These are phyloP conservation scores for Aspergillus sp. DNA, from an alignment of 2,329 filamentous ascomycete species.

Conservation along the genomic window DNA sequence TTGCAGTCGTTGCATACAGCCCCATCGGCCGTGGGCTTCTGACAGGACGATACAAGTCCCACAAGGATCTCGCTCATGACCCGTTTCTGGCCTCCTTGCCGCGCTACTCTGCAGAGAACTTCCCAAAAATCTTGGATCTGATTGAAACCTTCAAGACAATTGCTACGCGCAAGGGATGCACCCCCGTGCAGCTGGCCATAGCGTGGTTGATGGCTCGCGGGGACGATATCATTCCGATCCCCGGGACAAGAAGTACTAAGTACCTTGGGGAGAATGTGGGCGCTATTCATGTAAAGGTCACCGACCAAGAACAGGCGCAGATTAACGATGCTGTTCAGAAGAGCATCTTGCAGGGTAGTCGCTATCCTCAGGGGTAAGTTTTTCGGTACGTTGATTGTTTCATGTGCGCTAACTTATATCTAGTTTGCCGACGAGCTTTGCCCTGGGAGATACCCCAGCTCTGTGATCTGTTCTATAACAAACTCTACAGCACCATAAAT, in stretches of 20 bases:
- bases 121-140: constrained; percentile 55
- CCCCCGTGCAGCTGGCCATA: constrained; percentile 58
- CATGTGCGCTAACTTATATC: not conserved
- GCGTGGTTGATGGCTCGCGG: constrained; percentile 65
- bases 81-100: constrained; percentile 51
- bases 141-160: constrained; percentile 51
- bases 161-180: constrained; percentile 55
- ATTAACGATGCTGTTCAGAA: not conserved
- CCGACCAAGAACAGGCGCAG: not conserved
- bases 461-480: not conserved
- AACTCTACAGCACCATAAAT: too few species aligned
- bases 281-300: not conserved
- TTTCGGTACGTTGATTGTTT: not conserved
- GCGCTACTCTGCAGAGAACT: constrained; percentile 52
- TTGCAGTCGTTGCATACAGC: constrained; percentile 58
- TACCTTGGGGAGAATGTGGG: constrained; percentile 23
- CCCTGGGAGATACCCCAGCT: not conserved
- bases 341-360: not conserved
- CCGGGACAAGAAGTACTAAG: constrained; percentile 24
- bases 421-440: not conserved
- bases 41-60: constrained; percentile 49
- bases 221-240: constrained; percentile 29
- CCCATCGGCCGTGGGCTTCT: constrained; percentile 62
- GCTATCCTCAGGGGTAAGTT: not conserved
- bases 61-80: constrained; percentile 46